A percentile compares a stretch with the other conserved stretches of the same genome.
phyloP scores from a whole-genome alignment of 2,329 filamentous ascomycete species.

The Aureobasidium leucospermi region DNA sequence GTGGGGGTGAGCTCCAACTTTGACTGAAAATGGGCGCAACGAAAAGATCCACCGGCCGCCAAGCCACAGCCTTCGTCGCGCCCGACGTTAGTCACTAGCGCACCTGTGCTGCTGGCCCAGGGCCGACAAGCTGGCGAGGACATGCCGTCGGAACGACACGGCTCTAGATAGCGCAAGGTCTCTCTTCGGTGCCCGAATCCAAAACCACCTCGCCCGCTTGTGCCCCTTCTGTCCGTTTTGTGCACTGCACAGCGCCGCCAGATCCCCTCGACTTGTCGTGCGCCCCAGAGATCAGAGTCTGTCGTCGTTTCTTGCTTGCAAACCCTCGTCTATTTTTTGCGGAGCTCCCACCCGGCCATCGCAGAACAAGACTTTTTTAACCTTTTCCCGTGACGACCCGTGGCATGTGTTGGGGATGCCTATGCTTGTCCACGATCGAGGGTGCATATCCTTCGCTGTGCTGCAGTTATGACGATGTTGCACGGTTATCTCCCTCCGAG shows the following conservation, averaged over 20 bases:
- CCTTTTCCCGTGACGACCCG: conserved; percentile 4
- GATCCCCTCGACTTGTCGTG: not conserved
- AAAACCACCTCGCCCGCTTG: conserved; percentile 8
- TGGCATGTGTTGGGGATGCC: conserved; percentile 12
- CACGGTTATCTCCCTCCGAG: not conserved
- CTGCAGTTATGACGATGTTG: conserved; percentile 8
- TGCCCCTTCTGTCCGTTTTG: conserved; percentile 5
- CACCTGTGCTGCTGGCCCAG: conserved; percentile 12
- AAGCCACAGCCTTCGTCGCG: conserved; percentile 12
- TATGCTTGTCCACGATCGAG: not conserved
- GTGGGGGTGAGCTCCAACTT: conserved; percentile 13
- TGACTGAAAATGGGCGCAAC: conserved; percentile 11
- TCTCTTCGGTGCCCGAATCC: conserved; percentile 5
- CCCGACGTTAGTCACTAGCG: conserved; percentile 14
- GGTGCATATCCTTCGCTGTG: not conserved
- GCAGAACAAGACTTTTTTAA: conserved; percentile 8
- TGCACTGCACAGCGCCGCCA: not conserved
- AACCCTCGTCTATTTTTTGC: not conserved
- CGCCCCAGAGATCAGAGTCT: not conserved
- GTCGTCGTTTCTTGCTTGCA: not conserved
- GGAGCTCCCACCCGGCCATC: conserved; percentile 1
- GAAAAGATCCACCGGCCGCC: conserved; percentile 13
- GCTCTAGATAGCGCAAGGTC: conserved; percentile 11
- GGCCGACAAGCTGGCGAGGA: conserved; percentile 11
- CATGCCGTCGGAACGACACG: conserved; percentile 13